These are phyloP conservation scores for Ustilago nuda DNA, from an alignment of 1,284 basidiomycete genomes.

Conservation along the genomic window DNA sequence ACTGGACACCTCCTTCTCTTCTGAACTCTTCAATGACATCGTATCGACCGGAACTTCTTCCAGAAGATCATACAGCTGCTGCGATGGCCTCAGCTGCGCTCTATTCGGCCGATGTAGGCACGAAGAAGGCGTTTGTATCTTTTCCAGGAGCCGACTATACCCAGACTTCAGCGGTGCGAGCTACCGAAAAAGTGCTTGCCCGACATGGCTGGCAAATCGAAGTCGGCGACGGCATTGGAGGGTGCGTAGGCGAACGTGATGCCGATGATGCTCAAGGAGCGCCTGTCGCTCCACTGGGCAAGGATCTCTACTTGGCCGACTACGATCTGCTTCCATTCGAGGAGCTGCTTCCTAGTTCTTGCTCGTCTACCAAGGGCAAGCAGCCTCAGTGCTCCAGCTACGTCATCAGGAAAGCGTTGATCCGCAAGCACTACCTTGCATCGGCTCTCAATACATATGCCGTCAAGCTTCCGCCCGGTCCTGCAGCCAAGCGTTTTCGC, in stretches of 20 bases:
- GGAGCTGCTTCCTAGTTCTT: conserved; percentile 32
- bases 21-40: too few species aligned
- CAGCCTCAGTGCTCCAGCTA: conserved; percentile 83
- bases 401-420: conserved; percentile 89
- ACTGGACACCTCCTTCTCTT: background rate
- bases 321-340: conserved; percentile 67
- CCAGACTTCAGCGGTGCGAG: conserved; percentile 52
- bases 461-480: conserved; percentile 47
- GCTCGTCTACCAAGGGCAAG: conserved; percentile 21
- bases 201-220: conserved; percentile 50
- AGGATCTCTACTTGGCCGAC: conserved; percentile 60
- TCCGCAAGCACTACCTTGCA: conserved; percentile 93
- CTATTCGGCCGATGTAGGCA: background rate
- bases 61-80: background rate
- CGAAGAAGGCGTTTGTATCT: conserved; percentile 42
- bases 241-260: conserved; percentile 3
- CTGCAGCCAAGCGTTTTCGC: conserved; percentile 18
- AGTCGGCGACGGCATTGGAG: conserved; percentile 16
- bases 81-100: conserved; percentile 2
- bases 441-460: conserved; percentile 74
- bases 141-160: conserved; percentile 67
- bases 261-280: conserved; percentile 7
- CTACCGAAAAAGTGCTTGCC: conserved; percentile 41
- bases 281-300: conserved; percentile 11
- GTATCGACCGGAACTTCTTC: background rate